Conservation (phyloP, 2,329 filamentous ascomycete species). For the Ramularia endophylla region DNA sequence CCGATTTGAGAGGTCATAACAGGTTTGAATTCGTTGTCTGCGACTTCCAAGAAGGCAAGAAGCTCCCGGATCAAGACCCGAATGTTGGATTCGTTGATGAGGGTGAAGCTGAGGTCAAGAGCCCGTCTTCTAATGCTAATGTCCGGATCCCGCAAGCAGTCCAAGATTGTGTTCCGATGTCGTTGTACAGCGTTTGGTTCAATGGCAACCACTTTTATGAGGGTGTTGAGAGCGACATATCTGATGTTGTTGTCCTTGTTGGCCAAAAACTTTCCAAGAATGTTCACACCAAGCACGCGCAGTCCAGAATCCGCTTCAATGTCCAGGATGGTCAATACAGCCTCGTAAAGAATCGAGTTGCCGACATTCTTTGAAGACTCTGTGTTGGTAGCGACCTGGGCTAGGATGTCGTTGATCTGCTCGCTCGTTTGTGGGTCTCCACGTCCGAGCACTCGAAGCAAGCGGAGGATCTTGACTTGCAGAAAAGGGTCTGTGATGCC, state of each 20-base stretch:
- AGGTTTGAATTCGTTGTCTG: constrained; percentile 97
- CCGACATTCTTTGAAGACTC: constrained; percentile 98
- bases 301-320: constrained; percentile 96
- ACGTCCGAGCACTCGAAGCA: constrained; percentile 78
- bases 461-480: constrained; percentile 88
- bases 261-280: constrained; percentile 95
- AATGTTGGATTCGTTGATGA: constrained; percentile 96
- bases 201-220: constrained; percentile 97
- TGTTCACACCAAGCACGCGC: constrained; percentile 92
- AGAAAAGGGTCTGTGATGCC: constrained; percentile 93
- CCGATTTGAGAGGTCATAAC: constrained; percentile 98
- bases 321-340: constrained; percentile 92
- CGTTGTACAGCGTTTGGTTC: constrained; percentile 96
- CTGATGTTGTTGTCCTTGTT: constrained; percentile 99
- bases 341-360: constrained; percentile 96
- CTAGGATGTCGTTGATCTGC: constrained; percentile 96
- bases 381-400: constrained; percentile 88
- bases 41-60: constrained; percentile 90
- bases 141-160: constrained; percentile 92
- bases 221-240: constrained; percentile 93
- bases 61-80: constrained; percentile 89
- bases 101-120: constrained; percentile 94
- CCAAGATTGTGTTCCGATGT: constrained; percentile 94
- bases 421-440: constrained; percentile 86
- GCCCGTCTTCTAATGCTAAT: constrained; percentile 95